Evolutionary conservation across 306 rosid species (phyloP).

Genomic region (Cicer arietinum): DNA sequence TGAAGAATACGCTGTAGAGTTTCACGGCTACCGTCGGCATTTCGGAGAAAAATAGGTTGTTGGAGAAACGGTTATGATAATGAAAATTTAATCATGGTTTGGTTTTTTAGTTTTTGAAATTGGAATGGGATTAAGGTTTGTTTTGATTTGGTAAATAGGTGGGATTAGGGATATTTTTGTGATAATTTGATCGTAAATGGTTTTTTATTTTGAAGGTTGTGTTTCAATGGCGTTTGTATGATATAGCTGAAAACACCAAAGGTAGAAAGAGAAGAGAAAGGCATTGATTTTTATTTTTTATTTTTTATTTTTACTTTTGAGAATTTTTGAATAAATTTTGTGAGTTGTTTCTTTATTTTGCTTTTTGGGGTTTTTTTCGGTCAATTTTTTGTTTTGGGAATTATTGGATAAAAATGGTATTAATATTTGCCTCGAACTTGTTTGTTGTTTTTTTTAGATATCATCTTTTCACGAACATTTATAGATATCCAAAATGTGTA

Average conservation of each 20-base stretch:
- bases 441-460: too few species aligned
- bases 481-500: too few species aligned
- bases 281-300: background rate
- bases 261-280: background rate
- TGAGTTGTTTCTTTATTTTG: background rate
- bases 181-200: conserved; percentile 25
- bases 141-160: conserved; percentile 10
- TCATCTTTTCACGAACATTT: too few species aligned
- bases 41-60: conserved; percentile 26
- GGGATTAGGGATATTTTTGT: conserved; percentile 25
- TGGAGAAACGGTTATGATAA: conserved; percentile 34
- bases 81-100: conserved; percentile 36
- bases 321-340: background rate
- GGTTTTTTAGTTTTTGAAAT: background rate
- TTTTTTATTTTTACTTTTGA: background rate
- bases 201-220: conserved; percentile 40
- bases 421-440: too few species aligned
- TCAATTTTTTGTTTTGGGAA: background rate
- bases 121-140: conserved; percentile 4
- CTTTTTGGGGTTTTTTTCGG: background rate
- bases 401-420: too few species aligned
- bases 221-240: conserved; percentile 44
- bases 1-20: conserved; percentile 97
- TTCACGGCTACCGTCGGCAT: conserved; percentile 96
- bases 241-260: too few species aligned